phyloP scores from a whole-genome alignment of 352 stramenopile genomes.

The Phytophthora kernoviae region DNA sequence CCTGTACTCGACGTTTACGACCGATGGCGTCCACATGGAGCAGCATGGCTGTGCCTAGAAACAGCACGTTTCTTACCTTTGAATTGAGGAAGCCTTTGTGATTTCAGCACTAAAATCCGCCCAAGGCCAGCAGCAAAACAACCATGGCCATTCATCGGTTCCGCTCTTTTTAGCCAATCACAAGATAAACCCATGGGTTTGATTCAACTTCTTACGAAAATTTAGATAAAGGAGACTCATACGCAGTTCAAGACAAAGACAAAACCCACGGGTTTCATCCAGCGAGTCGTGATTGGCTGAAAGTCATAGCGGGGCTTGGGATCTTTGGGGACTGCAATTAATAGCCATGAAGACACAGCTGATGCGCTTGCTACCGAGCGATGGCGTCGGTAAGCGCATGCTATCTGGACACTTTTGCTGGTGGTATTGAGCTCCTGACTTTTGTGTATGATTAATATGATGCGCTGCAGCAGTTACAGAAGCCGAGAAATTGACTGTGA shows the following conservation, averaged over 20 bases:
- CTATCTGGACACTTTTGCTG: background rate
- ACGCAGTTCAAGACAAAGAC: background rate
- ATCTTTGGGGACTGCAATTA: constrained; percentile 1
- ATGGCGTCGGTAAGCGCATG: constrained; percentile 15
- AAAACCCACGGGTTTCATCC: background rate
- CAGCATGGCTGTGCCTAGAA: too few relatives aligned
- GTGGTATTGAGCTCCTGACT: background rate
- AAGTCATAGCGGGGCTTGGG: constrained; percentile 7
- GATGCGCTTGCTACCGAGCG: constrained; percentile 42
- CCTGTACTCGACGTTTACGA: background rate
- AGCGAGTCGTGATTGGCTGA: constrained; percentile 32
- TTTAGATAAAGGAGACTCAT: too few relatives aligned
- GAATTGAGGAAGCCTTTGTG: constrained; percentile 88
- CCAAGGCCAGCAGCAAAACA: constrained; percentile 23
- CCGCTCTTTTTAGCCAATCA: constrained; percentile 23
- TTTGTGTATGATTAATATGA: background rate
- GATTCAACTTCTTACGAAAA: too few relatives aligned
- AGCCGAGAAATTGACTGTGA: constrained; percentile 60
- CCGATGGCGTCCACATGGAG: background rate
- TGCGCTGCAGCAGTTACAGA: constrained; percentile 12
- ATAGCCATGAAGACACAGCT: constrained; percentile 34
- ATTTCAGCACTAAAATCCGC: constrained; percentile 80
- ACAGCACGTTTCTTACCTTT: constrained; percentile 64
- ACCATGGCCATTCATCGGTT: constrained; percentile 68
- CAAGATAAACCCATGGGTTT: constrained; percentile 19